Evolutionary conservation across 768 basidiomycete species (phyloP), one percentile per base, ranked within the genome.

Genomic region (Auricularia sp.): DNA sequence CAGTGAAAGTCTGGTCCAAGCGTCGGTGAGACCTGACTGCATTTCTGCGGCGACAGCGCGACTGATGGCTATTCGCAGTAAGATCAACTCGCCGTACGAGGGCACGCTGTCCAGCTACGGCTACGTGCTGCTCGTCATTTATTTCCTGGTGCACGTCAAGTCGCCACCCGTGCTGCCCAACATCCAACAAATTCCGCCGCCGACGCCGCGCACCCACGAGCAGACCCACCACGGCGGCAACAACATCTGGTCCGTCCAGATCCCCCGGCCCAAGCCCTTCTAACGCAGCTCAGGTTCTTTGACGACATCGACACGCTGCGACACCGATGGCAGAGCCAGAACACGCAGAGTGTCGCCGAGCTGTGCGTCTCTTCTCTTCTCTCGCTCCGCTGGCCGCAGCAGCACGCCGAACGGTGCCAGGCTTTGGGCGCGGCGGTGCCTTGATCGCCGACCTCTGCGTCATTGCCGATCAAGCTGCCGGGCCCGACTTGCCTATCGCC

Each of bases 1-100:
- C 69, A 98, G 95, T 99, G 72, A 99, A 99, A 81, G 94, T 99
- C 24, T 99, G 96, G 96, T 92, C 92, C 71, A 99, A 98, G 77
- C 84, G 94, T 76, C 84, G 95, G 90, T 90, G 64, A 44, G 78
- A 69, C 63, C 37, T 29, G 29, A 64, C 14, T 66, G 45, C 51
- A 63, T 39, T 54, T 33, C n/a, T 39, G 47, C 21, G 47, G 21
- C 14, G 14, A 18, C 47, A 16, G 18, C 47, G 14, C 21, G 47
- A 51, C 47, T 16, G 18, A 51, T 51, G 39, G 29, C 29, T 36
- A 24, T 21, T 35, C 10, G 10, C 70, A 92, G 91, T 77, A 95
- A 97, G 86, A 97, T 99, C 76, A 99, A 99, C 77, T 97, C 94
- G 62, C 94, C 96, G 11, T 99, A 98, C 77, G 87, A 92, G 71